A percentile compares a stretch with the other conserved stretches of the same genome.
Conservation (phyloP, 2,329 filamentous ascomycete genomes). For the Xylariaceae sp. region DNA sequence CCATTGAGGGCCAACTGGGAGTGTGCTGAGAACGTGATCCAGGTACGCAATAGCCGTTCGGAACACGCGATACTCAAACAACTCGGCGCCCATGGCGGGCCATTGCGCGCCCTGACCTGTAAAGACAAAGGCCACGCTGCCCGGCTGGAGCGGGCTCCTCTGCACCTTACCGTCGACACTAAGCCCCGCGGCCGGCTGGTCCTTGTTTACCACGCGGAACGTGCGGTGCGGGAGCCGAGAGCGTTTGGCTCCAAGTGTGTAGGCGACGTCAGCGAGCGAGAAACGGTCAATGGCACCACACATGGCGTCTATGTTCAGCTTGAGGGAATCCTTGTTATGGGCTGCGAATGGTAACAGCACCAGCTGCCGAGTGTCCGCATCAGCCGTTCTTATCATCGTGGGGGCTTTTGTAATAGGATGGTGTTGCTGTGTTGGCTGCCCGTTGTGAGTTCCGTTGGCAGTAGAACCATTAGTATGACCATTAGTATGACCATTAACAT, state of each 20-base stretch:
- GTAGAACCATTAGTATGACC: neutral
- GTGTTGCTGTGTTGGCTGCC: neutral
- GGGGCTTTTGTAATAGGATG: neutral
- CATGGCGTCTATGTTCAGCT: constrained; percentile 25
- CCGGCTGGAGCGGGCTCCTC: neutral
- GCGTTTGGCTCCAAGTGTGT: constrained; percentile 21
- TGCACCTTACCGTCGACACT: neutral
- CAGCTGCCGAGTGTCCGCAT: constrained; percentile 25
- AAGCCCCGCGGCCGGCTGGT: neutral
- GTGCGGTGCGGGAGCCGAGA: constrained; percentile 10
- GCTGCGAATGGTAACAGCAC: constrained; percentile 35
- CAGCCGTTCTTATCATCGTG: neutral
- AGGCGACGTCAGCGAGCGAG: constrained; percentile 20
- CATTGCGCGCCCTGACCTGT: constrained; percentile 44
- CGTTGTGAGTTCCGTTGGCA: too few relatives aligned
- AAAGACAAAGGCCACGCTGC: constrained; percentile 18
- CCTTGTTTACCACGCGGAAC: constrained; percentile 22
- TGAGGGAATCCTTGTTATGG: constrained; percentile 28
- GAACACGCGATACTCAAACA: constrained; percentile 25
- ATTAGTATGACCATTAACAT: constrained; percentile 29
- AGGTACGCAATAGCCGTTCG: constrained; percentile 17
- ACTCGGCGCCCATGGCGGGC: constrained; percentile 34
- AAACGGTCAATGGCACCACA: neutral
- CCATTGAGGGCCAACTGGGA: constrained; percentile 17
- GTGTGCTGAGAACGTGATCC: constrained; percentile 16